phyloP scores from a whole-genome alignment of 805 yeast species.

The Babjeviella inositovora region DNA sequence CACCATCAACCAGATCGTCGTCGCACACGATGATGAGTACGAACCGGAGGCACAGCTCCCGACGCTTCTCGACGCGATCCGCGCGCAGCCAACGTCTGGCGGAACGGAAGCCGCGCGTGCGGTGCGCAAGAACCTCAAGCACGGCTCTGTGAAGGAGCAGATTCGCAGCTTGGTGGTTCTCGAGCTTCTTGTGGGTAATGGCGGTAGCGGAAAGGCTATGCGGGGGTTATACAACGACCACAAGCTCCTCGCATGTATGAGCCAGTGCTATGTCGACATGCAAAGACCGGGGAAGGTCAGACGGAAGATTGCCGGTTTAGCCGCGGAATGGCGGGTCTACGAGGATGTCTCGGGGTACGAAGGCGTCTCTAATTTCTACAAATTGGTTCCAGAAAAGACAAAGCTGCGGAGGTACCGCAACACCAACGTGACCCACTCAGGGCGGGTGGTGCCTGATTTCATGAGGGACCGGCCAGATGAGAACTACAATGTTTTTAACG shows the following conservation, averaged over 20 bases:
- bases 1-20: slow-evolving; percentile 34
- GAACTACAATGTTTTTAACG: too few relatives aligned
- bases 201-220: slow-evolving; percentile 29
- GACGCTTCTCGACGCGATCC: slow-evolving; percentile 40
- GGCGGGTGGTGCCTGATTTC: slow-evolving; percentile 16
- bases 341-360: slow-evolving; percentile 28
- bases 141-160: slow-evolving; percentile 58
- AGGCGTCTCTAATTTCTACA: slow-evolving; percentile 28
- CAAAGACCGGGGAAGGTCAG: slow-evolving; percentile 25
- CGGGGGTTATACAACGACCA: slow-evolving; percentile 46
- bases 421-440: slow-evolving; percentile 7
- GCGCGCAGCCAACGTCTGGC: slow-evolving; percentile 17
- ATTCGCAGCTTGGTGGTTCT: slow-evolving; percentile 39
- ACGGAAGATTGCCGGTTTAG: slow-evolving; percentile 29
- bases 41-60: slow-evolving; percentile 25
- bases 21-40: slow-evolving; percentile 20
- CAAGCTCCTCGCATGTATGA: slow-evolving; percentile 48
- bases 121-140: slow-evolving; percentile 73
- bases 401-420: slow-evolving; percentile 6
- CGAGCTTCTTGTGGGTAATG: slow-evolving; percentile 26
- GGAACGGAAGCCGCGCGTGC: slow-evolving; percentile 82
- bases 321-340: slow-evolving; percentile 58
- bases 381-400: slow-evolving; percentile 18
- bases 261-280: slow-evolving; percentile 24
- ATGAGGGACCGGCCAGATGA: slow-evolving; percentile 37